These are phyloP conservation scores for Ampelocalamus luodianensis DNA, from an alignment of 176 grass and related monocot species.

Conservation along the genomic window DNA sequence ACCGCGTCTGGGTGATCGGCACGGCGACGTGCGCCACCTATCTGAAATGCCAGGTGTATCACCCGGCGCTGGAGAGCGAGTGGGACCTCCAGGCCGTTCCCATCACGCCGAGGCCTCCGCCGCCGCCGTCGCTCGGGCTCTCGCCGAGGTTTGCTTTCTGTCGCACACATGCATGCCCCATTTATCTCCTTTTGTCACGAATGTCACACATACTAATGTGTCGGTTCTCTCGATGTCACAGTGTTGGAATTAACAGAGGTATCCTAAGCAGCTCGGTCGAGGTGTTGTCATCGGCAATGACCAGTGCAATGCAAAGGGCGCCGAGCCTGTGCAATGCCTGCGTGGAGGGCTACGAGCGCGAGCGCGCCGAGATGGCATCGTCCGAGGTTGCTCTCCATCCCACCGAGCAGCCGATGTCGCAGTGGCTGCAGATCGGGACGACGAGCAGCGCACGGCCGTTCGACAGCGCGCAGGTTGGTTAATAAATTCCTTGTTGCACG, in stretches of 20 bases:
- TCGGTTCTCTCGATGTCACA: constrained; percentile 33
- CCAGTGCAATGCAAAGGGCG: constrained; percentile 43
- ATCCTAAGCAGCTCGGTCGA: constrained; percentile 69
- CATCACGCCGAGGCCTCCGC: constrained; percentile 62
- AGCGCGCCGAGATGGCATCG: constrained; percentile 28
- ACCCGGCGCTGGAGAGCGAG: constrained; percentile 74
- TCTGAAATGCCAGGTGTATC: constrained; percentile 80
- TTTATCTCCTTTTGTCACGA: too few relatives aligned
- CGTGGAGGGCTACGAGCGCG: constrained; percentile 55
- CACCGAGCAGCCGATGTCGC: constrained; percentile 46
- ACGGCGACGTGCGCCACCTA: constrained; percentile 88
- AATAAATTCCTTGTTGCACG: neutral
- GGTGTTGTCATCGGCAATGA: constrained; percentile 61
- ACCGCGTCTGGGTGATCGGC: constrained; percentile 74
- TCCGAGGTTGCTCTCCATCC: neutral
- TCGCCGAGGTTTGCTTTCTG: constrained; percentile 50
- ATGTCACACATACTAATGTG: neutral
- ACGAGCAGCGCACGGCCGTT: constrained; percentile 34
- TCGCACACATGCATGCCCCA: neutral
- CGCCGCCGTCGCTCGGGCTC: constrained; percentile 45
- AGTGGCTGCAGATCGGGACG: constrained; percentile 71
- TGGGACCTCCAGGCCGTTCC: constrained; percentile 91
- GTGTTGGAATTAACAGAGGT: constrained; percentile 56
- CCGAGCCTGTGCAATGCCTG: constrained; percentile 58
- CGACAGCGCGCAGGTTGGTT: constrained; percentile 47